Conservation (phyloP, 1,139 yeast genomes). For the Pichia sp. region DNA sequence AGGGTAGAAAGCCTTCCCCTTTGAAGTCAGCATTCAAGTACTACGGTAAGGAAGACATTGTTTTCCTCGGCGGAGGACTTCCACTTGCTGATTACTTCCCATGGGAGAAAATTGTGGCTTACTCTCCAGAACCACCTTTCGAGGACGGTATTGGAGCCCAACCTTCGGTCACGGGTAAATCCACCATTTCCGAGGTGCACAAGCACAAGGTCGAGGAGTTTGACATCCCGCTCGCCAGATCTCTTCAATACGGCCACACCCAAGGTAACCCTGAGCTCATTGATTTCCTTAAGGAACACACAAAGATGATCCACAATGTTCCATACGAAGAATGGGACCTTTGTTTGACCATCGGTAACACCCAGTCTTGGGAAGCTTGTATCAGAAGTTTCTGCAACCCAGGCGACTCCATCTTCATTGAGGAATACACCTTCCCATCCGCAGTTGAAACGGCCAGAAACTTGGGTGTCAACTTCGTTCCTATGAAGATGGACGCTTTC, state of each 20-base stretch:
- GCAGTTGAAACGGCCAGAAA: constrained; percentile 82
- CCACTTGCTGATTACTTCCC: constrained; percentile 92
- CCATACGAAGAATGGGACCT: constrained; percentile 61
- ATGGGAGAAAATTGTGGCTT: constrained; percentile 66
- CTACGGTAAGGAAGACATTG: constrained; percentile 66
- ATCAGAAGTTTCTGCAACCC: constrained; percentile 73
- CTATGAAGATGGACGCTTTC: constrained; percentile 71
- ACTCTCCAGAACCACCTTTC: constrained; percentile 76
- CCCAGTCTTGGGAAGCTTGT: constrained; percentile 83
- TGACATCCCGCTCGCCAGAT: constrained; percentile 72
- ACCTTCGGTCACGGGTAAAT: constrained; percentile 48
- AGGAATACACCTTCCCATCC: constrained; percentile 77
- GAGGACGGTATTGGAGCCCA: constrained; percentile 68
- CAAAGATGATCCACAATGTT: constrained; percentile 58
- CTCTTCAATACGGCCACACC: constrained; percentile 89
- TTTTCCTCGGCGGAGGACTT: constrained; percentile 93
- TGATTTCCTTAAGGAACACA: constrained; percentile 72
- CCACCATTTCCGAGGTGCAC: constrained; percentile 36
- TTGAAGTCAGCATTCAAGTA: constrained; percentile 81
- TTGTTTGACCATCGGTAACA: constrained; percentile 69
- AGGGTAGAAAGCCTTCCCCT: constrained; percentile 70
- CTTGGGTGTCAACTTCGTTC: constrained; percentile 62
- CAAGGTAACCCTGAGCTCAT: constrained; percentile 73
- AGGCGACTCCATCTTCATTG: constrained; percentile 79
- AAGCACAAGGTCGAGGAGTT: constrained; percentile 44